A percentile compares a stretch with the other conserved stretches of the same genome.
Conservation (phyloP, 352 stramenopile genomes). For the Globisporangium rhizosaccharum region DNA sequence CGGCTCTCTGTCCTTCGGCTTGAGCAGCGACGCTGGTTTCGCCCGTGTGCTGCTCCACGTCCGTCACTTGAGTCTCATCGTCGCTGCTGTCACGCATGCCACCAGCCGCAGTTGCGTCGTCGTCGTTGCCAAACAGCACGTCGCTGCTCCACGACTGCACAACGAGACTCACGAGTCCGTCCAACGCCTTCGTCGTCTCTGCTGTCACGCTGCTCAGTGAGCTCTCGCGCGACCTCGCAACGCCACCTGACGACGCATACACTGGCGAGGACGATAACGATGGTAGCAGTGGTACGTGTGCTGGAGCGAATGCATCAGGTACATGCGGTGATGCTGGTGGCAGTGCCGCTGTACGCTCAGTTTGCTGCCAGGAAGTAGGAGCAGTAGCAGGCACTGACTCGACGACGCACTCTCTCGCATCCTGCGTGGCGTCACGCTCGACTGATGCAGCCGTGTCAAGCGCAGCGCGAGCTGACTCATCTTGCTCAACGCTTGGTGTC, state of each 20-base stretch:
- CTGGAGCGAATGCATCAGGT: background rate
- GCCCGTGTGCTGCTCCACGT: background rate
- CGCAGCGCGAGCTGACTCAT: no score
- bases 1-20: no score
- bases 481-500: no score
- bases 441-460: no score
- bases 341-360: no score
- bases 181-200: constrained; percentile 13
- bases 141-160: constrained; percentile 15
- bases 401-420: no score
- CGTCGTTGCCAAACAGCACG: constrained; percentile 3
- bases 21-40: background rate
- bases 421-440: no score
- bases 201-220: constrained; percentile 6
- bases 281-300: background rate
- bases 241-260: background rate
- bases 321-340: background rate
- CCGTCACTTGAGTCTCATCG: no score
- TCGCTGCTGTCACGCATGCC: background rate
- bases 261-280: background rate
- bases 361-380: no score
- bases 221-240: background rate
- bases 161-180: constrained; percentile 17
- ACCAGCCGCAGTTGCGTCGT: background rate
- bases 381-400: no score